Percentiles rank a stretch among this genome's conserved stretches.
Evolutionary conservation across 2,329 filamentous ascomycete species (phyloP).

Genomic region (Fusarium poae): DNA sequence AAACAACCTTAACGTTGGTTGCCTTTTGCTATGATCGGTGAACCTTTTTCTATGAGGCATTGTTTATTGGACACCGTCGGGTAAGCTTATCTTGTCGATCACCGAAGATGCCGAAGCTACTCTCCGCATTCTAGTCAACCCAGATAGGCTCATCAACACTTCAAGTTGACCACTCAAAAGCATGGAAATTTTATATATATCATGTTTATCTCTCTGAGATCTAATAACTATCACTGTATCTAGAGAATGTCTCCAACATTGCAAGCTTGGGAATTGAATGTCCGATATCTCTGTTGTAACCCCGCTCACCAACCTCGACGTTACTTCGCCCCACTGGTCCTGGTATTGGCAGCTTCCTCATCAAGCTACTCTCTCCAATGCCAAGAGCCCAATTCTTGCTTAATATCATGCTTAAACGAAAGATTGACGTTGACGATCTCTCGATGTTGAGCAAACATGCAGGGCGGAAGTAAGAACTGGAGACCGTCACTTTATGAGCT

Average conservation of each 20-base stretch:
- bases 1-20: no score
- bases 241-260: neutral
- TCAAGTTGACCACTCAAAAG: accelerated
- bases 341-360: constrained; percentile 32
- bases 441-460: neutral
- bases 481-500: constrained; percentile 7
- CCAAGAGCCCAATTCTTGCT: constrained; percentile 28
- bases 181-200: neutral
- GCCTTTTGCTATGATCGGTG: neutral
- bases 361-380: constrained; percentile 30
- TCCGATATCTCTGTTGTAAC: neutral
- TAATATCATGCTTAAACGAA: constrained; percentile 25
- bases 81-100: constrained; percentile 31
- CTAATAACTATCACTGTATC: neutral
- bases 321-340: constrained; percentile 24
- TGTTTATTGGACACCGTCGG: neutral
- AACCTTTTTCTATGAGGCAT: neutral
- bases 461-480: constrained; percentile 30
- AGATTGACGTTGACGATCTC: constrained; percentile 5
- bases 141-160: neutral
- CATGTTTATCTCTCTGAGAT: accelerated
- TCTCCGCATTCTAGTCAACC: accelerated
- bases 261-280: neutral
- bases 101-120: neutral
- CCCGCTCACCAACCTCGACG: constrained; percentile 21